These are phyloP conservation scores for Cicer cuneatum DNA, from an alignment of 306 rosid genomes.

Conservation along the genomic window DNA sequence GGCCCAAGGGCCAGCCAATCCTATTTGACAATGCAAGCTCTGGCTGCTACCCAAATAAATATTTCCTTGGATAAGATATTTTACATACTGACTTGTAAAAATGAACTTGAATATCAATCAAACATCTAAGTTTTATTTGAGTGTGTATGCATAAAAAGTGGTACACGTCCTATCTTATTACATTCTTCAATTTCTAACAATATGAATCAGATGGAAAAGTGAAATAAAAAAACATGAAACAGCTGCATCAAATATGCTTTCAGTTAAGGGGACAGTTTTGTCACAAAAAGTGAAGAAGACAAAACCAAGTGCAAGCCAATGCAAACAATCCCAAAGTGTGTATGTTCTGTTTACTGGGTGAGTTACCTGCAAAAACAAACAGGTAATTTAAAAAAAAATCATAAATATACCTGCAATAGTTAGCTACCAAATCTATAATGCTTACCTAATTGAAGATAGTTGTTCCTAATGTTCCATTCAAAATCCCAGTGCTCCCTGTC, in stretches of 20 bases:
- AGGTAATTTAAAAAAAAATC: neutral
- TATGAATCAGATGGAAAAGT: constrained; percentile 36
- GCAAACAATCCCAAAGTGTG: constrained; percentile 48
- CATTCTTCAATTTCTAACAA: constrained; percentile 45
- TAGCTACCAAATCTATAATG: constrained; percentile 12
- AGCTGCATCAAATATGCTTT: constrained; percentile 42
- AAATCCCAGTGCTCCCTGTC: constrained; percentile 87
- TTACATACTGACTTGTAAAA: constrained; percentile 41
- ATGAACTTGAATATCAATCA: constrained; percentile 37
- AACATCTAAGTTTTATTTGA: constrained; percentile 24
- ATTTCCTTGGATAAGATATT: neutral
- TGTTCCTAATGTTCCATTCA: constrained; percentile 81
- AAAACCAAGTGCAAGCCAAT: constrained; percentile 52
- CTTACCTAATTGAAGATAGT: constrained; percentile 74
- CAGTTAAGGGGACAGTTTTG: constrained; percentile 22
- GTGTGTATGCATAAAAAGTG: neutral
- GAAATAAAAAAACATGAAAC: constrained; percentile 35
- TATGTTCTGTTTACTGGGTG: constrained; percentile 49
- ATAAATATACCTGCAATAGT: constrained; percentile 1
- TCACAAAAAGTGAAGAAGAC: constrained; percentile 53
- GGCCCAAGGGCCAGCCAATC: neutral
- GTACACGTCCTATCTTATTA: constrained; percentile 31
- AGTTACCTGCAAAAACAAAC: constrained; percentile 58
- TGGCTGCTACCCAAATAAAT: neutral
- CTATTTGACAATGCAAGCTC: neutral